Evolutionary conservation across 106 monocot genomes (phyloP), one percentile per base, ranked within the genome.

Genomic region (Allium cepa): DNA sequence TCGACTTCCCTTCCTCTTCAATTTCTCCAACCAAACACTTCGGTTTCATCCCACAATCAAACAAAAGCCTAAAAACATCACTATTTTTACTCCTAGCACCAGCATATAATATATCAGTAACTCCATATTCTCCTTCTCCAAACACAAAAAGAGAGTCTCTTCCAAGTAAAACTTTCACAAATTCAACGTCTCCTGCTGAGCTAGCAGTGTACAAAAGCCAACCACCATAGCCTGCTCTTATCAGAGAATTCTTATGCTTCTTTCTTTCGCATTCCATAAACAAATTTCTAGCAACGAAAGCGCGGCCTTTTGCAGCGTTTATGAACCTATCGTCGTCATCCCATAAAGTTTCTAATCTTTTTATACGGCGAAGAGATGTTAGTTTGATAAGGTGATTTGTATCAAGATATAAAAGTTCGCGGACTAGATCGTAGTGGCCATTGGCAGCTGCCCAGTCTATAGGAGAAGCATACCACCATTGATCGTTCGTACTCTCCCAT

Each of bases 401-500:
- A 76, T 99, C 99, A 8, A 89, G 76, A 45, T 77, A 85, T 53
- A 99, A 85, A 47, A 99, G 97, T 69, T 99, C 87, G 2, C 87
- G 90, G 50, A 99, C 93, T 52, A 99, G 72, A 70, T 93, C 99
- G 49, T 83, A 93, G 73, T 99, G 90, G 57, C 90, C 93, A 9
- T 82, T 97, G 26, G 97, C 88, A 3, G 97, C 92, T 1, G 92
- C 97, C 80, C 83, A 89, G 61, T 97, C 97, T 17, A 92, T 82
- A 0, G 99, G 93, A 14, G 90, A 87, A 10, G 93, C 99, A 57
- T 80, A 99, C 99, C 99, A 99, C 90, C 92, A 99, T 62, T 87
- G 89, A 71, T 93, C 87, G 3, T 92, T 89, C 0, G 93, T 87
- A 79, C 87, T 90, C 83, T 99, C 99, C 99, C 93, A 99, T 45